Evolutionary conservation across 352 stramenopile species (phyloP).

Genomic region (Phytophthora podocarpi): DNA sequence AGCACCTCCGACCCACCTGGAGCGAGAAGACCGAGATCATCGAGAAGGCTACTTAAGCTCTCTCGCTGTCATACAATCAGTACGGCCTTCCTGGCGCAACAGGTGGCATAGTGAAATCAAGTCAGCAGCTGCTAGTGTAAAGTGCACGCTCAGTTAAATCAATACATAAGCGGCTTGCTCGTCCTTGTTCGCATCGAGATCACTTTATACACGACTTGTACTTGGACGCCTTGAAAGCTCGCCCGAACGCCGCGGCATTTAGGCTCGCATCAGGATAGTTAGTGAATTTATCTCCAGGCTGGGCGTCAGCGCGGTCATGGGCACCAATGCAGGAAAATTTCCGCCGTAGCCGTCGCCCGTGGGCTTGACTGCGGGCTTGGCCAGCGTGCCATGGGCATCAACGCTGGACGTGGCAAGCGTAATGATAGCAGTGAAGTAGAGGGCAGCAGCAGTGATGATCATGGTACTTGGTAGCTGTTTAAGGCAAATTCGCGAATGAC

Average conservation of each 20-base stretch:
- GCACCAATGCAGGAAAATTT: slow-evolving; percentile 16
- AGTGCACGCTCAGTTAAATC: no score
- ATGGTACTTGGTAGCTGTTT: neutral
- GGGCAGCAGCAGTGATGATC: neutral
- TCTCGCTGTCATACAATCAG: no score
- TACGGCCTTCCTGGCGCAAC: no score
- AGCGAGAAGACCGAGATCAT: no score
- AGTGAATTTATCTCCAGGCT: neutral
- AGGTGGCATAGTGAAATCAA: no score
- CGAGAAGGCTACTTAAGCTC: no score
- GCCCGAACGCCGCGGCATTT: slow-evolving; percentile 17
- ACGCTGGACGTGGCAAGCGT: slow-evolving; percentile 2
- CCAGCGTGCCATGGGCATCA: slow-evolving; percentile 16
- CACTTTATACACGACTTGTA: no score
- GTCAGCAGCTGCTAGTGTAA: no score
- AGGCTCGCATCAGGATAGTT: slow-evolving; percentile 16
- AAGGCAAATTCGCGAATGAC: slow-evolving; percentile 14
- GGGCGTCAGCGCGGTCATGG: slow-evolving; percentile 13
- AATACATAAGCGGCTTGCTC: no score
- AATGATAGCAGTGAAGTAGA: neutral
- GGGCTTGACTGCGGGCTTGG: slow-evolving; percentile 11
- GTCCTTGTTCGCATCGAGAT: no score
- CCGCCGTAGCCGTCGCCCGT: slow-evolving; percentile 17
- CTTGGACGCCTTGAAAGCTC: slow-evolving; percentile 16
- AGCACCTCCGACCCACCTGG: no score